Evolutionary conservation across 2,329 filamentous ascomycete species (phyloP).

Genomic region (Coniochaeta sp.): DNA sequence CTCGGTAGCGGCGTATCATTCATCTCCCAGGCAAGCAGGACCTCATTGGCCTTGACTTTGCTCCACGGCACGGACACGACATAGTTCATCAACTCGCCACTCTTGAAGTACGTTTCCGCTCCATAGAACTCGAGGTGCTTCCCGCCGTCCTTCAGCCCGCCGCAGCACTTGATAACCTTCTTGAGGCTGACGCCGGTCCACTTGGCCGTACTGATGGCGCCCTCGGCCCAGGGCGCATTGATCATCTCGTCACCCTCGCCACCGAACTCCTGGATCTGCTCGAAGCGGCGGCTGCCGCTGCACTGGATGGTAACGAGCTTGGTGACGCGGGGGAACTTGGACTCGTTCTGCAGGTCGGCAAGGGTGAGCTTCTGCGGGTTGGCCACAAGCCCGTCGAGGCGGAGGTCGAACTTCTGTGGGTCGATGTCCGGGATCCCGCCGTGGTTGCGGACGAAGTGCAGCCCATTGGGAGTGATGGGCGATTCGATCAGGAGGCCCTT

Average conservation of each 20-base stretch:
- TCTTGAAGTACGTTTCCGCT: conserved; percentile 68
- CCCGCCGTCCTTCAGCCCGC: conserved; percentile 45
- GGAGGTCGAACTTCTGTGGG: conserved; percentile 43
- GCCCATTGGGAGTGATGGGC: conserved; percentile 50
- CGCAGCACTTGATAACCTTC: conserved; percentile 64
- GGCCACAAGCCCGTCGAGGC: conserved; percentile 48
- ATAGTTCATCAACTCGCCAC: conserved; percentile 60
- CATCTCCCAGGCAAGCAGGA: conserved; percentile 66
- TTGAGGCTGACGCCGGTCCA: conserved; percentile 61
- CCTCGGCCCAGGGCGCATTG: conserved; percentile 53
- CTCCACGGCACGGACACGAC: conserved; percentile 58
- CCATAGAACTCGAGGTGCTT: conserved; percentile 64
- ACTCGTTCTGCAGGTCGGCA: conserved; percentile 53
- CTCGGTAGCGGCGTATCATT: conserved; percentile 56
- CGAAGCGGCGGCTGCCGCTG: conserved; percentile 60
- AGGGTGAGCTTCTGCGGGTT: conserved; percentile 50
- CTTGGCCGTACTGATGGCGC: conserved; percentile 59
- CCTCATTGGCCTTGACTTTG: conserved; percentile 61
- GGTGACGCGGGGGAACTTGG: conserved; percentile 50
- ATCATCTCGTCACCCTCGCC: conserved; percentile 60
- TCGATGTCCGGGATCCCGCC: conserved; percentile 64
- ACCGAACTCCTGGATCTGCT: conserved; percentile 59
- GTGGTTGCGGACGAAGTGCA: conserved; percentile 60
- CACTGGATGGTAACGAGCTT: conserved; percentile 60
- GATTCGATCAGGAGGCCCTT: conserved; percentile 42